Base-by-base conservation (phyloP, 1,284 basidiomycete genomes). In the Cutaneotrichosporon dermatis region DNA sequence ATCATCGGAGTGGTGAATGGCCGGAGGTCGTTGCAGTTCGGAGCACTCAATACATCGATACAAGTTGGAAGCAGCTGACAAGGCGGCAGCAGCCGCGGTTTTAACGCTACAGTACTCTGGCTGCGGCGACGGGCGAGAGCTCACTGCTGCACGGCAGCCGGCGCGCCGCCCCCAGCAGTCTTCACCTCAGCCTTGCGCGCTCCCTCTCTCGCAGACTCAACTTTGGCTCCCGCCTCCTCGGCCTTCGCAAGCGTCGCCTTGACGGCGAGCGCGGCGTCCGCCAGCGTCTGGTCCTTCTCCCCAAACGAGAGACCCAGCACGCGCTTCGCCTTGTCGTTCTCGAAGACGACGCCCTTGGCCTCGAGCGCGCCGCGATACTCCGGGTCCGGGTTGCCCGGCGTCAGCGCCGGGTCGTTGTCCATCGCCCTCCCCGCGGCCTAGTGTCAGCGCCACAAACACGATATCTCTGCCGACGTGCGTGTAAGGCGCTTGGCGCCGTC, bases 231-330 rank as follows among this genome's bases (percentile, higher is more conserved):
- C n/a, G 12, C 43, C 6, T 13, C 6, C 43, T 44, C 43, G 5
- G 12, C 43, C 33, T 36, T 12, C 8, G 36, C 13, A 11, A 25
- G 25, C 25, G 48, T 49, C 6, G 6, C 48, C 8, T 49, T 49
- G 34, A 49, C n/a, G 6, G 48, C 48, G 12, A 15, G 12, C 13
- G 48, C 48, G 6, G 48, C 48, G 6, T 34, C 48, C 6, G 36
- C 36, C 37, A 55, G 48, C 13, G 46, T 50, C 46, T 55, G 25
- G 46, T 59, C 59, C 49, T 59, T 58, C 11, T 41, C 33, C 6
- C 58, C 41, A 57, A 75, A 76, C 43, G 66, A 59, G 57, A 75
- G 54, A 13, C 71, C 74, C 39, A 76, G 60, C 11, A 68, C 66
- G 40, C 63, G 62, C 6, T 61, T 58, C 9, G 68, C 69, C 61